Base-by-base conservation (phyloP, 495 filamentous ascomycete species). In the Lophiotrema nucula region DNA sequence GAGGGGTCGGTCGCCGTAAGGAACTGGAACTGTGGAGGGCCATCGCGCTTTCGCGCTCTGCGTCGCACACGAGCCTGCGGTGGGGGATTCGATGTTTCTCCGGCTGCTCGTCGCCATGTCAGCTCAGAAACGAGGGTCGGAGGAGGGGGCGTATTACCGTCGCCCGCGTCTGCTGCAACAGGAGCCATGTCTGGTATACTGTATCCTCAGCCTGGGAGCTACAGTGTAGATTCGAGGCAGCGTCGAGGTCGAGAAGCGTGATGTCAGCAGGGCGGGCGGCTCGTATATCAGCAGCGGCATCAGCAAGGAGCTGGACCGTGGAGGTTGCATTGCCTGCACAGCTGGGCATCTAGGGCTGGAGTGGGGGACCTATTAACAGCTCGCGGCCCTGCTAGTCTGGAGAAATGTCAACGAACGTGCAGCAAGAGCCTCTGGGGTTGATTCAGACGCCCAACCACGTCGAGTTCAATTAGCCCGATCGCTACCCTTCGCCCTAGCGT, bases 1-100 rank as follows among this genome's bases (percentile, higher is more conserved):
- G 51, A 55, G 3, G 57, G 62, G 28, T 65, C 56, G 28, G 62
- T 65, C 13, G 62, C 62, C 4, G 51, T 65, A 13, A 65, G 45
- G 33, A 65, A 65, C 41, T 65, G 62, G 24, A 65, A 27, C 52
- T 62, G 52, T 15, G 59, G 59, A 4, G 59, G 59, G 1, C 59
- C 59, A 48, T 48, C 33, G 19, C 59, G 59, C 25, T 62, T 62
- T 1, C 47, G 35, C 6, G 53, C 26, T n/a, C 52, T 50, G 10
- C 58, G 50, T 1, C 58, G 58, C 24, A 50, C 51, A 12, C 50
- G 58, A 12, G 44, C 11, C 26, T 48, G 16, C 6, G 47, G 26
- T 33, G 25, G 31, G 8, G 31, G 31, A 8, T 35, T 35, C 31
- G 31, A 35, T 15, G 31, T 8, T 8, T 8, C 8, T 15, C 8